Evolutionary conservation across 371 early-diverging fungal species (phyloP).

Genomic region (Mycotypha africana): DNA sequence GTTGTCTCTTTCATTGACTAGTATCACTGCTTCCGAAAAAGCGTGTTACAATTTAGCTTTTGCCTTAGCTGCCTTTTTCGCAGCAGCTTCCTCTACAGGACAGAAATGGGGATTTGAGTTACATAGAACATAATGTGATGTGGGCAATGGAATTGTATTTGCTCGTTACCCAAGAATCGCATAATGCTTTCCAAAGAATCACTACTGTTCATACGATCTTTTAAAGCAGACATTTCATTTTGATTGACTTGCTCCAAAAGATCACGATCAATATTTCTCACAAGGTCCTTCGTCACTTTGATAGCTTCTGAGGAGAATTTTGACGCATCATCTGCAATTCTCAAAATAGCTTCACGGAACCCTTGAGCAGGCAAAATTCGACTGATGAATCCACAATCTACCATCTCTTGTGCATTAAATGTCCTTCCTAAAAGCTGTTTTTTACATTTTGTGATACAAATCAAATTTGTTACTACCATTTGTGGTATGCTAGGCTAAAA

Average conservation of each 20-base stretch:
- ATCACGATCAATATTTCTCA: slow-evolving; percentile 45
- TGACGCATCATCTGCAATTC: slow-evolving; percentile 39
- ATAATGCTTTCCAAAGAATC: slow-evolving; percentile 36
- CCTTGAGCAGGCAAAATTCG: slow-evolving; percentile 46
- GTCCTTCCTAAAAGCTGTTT: slow-evolving; percentile 40
- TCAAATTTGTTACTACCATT: neutral
- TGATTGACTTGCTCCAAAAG: slow-evolving; percentile 40
- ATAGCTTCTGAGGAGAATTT: slow-evolving; percentile 51
- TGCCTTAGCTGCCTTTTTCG: slow-evolving; percentile 12
- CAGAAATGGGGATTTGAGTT: no score
- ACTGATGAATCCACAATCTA: slow-evolving; percentile 43
- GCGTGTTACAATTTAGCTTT: slow-evolving; percentile 19
- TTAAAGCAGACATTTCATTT: slow-evolving; percentile 41
- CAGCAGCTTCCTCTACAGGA: slow-evolving; percentile 12
- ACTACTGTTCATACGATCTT: slow-evolving; percentile 31
- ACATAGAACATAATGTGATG: neutral
- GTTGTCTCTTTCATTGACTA: no score
- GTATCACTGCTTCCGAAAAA: no score
- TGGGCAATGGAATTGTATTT: neutral
- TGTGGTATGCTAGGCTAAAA: no score
- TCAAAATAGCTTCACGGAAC: slow-evolving; percentile 46
- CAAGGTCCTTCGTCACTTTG: slow-evolving; percentile 51
- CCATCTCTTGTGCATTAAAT: slow-evolving; percentile 53
- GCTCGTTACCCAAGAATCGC: slow-evolving; percentile 29
- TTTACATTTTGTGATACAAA: no score